A percentile compares a stretch with the other conserved stretches of the same genome.
These are phyloP conservation scores for Rhodotorula sphaerocarpa DNA, from an alignment of 768 basidiomycete species.

Conservation along the genomic window DNA sequence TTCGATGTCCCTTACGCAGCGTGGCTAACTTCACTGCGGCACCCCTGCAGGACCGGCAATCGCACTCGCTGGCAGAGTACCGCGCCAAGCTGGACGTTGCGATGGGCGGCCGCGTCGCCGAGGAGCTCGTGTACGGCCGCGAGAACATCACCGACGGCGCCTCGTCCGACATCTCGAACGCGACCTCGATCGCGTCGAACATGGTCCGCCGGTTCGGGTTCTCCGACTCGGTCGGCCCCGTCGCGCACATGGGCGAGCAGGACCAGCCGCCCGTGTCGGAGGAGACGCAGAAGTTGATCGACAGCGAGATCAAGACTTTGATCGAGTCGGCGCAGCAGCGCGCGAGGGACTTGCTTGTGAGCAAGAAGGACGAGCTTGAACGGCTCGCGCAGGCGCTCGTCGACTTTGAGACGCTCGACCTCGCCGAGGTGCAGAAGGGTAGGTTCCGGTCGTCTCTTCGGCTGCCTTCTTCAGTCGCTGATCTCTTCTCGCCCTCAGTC, in stretches of 20 bases:
- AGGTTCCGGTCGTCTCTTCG: not conserved
- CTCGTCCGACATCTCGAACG: conserved; percentile 67
- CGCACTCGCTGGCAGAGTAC: conserved; percentile 43
- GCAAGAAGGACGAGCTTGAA: conserved; percentile 68
- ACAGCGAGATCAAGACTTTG: conserved; percentile 73
- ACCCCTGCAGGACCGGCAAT: conserved; percentile 42
- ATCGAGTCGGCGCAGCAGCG: conserved; percentile 64
- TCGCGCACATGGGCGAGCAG: conserved; percentile 60
- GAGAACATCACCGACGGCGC: conserved; percentile 72
- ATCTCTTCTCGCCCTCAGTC: conserved; percentile 1
- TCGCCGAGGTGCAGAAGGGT: conserved; percentile 71
- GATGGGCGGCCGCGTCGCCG: conserved; percentile 66
- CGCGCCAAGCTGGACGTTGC: conserved; percentile 40
- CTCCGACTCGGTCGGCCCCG: conserved; percentile 52
- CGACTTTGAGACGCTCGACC: conserved; percentile 85
- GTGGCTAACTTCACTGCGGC: too few species aligned
- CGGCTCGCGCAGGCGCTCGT: conserved; percentile 79
- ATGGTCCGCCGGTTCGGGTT: conserved; percentile 71
- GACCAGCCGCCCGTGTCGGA: conserved; percentile 60
- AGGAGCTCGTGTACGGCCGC: conserved; percentile 51
- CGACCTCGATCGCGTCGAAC: conserved; percentile 65
- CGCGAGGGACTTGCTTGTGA: conserved; percentile 56
- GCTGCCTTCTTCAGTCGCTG: not conserved
- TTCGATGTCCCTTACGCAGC: too few species aligned
- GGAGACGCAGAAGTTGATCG: conserved; percentile 71